Evolutionary conservation across 768 basidiomycete species (phyloP), one percentile per base, ranked within the genome.

Genomic region (Myochromella boudieri): DNA sequence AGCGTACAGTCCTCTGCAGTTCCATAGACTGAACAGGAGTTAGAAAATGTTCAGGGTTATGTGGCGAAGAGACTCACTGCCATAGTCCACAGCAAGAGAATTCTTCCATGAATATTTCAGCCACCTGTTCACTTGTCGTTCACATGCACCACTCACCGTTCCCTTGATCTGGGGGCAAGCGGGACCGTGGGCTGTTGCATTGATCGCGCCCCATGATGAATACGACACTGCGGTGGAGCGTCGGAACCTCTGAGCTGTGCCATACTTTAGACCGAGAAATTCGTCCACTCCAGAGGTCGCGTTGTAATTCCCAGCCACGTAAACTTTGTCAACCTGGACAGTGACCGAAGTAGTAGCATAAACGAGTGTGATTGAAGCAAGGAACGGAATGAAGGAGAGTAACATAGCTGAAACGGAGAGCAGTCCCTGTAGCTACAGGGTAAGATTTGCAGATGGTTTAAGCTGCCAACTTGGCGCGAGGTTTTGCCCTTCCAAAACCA

Each of bases 81-180:
- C 56, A 45, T 57, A 57, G 29, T 57, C 36, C 5, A 54, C 53
- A 10, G 56, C 53, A 29, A 57, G 27, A 9, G 56, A 44, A 29
- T 57, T 57, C 56, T 57, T 38, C 1, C 26, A 39, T 34, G n/a
- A 14, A n/a, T 25, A 2, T 2, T 32, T 38, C 18, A 39, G 32
- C 29, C 25, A 20, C 20, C 14, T 21, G 26, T 24, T 7, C 9
- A n/a, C 15, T 21, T 8, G 21, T 20, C 25, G 20, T 22, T 12
- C 18, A 24, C n/a, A 14, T 11, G 6, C 18, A 17, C 11, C 17
- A 29, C 52, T 33, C 20, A 57, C 56, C 6, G 53, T 54, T 46
- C 56, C 56, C 24, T 49, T 49, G 32, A 57, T 57, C 22, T 57
- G 56, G 1, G 56, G 56, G 36, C 56, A 57, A 8, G 53, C 51